Conservation (phyloP, 2,329 filamentous ascomycete genomes). For the Furcasterigmium furcatum region DNA sequence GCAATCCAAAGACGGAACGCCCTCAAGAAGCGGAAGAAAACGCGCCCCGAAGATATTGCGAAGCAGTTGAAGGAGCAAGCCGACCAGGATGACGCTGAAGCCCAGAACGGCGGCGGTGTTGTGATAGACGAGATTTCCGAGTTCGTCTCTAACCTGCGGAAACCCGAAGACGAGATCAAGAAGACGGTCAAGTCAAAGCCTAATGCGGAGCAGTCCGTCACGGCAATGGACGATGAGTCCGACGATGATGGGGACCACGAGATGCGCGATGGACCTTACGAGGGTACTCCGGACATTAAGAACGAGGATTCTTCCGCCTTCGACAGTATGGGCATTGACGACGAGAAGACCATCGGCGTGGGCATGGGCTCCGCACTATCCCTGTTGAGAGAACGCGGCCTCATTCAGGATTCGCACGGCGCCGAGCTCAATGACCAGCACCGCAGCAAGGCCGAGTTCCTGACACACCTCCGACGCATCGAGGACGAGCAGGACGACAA, state of each 20-base stretch:
- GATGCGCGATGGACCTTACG: constrained; percentile 18
- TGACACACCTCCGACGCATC: constrained; percentile 67
- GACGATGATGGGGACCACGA: constrained; percentile 30
- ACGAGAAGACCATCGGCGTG: constrained; percentile 74
- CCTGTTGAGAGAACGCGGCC: constrained; percentile 80
- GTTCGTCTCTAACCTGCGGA: constrained; percentile 84
- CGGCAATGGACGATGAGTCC: constrained; percentile 40
- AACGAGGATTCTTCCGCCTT: constrained; percentile 42
- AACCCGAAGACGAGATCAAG: constrained; percentile 55
- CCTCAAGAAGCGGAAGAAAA: constrained; percentile 88
- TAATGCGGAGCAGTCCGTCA: constrained; percentile 33
- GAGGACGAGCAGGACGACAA: constrained; percentile 78
- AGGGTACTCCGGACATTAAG: constrained; percentile 30
- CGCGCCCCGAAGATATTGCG: constrained; percentile 82
- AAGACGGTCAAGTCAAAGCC: constrained; percentile 45
- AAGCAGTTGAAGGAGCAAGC: constrained; percentile 70
- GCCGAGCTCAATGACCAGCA: constrained; percentile 63
- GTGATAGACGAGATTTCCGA: constrained; percentile 96
- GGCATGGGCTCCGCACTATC: constrained; percentile 81
- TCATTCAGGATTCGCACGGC: constrained; percentile 65
- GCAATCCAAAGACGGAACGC: constrained; percentile 79
- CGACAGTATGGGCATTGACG: constrained; percentile 72
- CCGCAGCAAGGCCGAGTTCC: constrained; percentile 72
- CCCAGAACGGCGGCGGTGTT: constrained; percentile 55
- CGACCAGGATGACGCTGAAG: constrained; percentile 46